Evolutionary conservation across 768 basidiomycete genomes (phyloP).

Genomic region (Pisolithus marmoratus): DNA sequence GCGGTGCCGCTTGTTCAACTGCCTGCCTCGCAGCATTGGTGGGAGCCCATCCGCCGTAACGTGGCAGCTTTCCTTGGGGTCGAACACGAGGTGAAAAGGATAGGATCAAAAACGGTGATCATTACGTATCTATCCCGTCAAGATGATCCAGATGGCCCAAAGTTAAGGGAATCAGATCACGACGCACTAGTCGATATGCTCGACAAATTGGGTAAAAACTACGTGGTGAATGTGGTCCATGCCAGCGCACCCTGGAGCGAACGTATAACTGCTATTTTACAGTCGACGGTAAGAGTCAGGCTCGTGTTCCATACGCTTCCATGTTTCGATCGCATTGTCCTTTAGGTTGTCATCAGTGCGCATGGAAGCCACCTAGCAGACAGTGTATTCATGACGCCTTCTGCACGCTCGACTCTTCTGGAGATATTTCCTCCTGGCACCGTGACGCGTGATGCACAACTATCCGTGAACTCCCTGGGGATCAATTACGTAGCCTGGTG

Average conservation of each 20-base stretch:
- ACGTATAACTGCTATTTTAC: slow-evolving; percentile 57
- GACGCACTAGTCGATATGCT: slow-evolving; percentile 55
- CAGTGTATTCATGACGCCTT: slow-evolving; percentile 61
- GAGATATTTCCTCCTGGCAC: slow-evolving; percentile 71
- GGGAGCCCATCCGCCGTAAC: slow-evolving; percentile 49
- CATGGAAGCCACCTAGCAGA: slow-evolving; percentile 61
- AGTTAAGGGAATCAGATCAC: slow-evolving; percentile 53
- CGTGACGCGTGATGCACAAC: slow-evolving; percentile 58
- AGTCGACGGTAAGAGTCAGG: slow-evolving; percentile 52
- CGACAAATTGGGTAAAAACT: slow-evolving; percentile 44
- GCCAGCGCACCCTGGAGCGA: slow-evolving; percentile 52
- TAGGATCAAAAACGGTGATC: slow-evolving; percentile 33
- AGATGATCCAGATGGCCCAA: slow-evolving; percentile 42
- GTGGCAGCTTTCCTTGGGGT: slow-evolving; percentile 40
- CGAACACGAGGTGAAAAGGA: slow-evolving; percentile 14
- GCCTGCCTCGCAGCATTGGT: slow-evolving; percentile 55
- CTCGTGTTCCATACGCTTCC: slow-evolving; percentile 5
- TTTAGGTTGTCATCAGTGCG: slow-evolving; percentile 56
- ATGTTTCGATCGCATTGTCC: slow-evolving; percentile 6
- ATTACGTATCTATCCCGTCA: slow-evolving; percentile 69
- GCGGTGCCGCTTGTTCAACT: slow-evolving; percentile 41
- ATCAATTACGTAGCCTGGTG: slow-evolving; percentile 59
- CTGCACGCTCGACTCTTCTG: slow-evolving; percentile 56
- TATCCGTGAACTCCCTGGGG: slow-evolving; percentile 47
- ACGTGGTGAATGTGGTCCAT: slow-evolving; percentile 51